phyloP scores from a whole-genome alignment of 441 rosid species.

The Corymbia calophylla region DNA sequence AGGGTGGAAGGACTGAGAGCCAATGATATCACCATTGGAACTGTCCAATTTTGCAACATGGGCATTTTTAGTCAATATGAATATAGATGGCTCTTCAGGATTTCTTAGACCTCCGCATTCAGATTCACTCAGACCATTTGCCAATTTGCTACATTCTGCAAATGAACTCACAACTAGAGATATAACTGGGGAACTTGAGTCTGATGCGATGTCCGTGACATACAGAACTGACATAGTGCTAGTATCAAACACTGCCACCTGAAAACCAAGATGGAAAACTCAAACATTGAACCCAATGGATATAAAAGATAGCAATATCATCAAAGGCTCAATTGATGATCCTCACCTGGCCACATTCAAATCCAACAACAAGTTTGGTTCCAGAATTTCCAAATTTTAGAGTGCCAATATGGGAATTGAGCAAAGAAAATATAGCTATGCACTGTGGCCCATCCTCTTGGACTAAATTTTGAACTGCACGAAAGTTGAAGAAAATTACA shows the following conservation, averaged over 20 bases:
- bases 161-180: conserved; percentile 41
- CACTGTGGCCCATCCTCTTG: conserved; percentile 66
- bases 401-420: conserved; percentile 43
- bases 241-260: conserved; percentile 80
- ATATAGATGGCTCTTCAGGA: conserved; percentile 18
- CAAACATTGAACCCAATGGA: not conserved
- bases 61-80: conserved; percentile 51
- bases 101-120: conserved; percentile 20
- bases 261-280: conserved; percentile 26
- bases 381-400: conserved; percentile 45
- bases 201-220: conserved; percentile 43
- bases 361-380: conserved; percentile 65
- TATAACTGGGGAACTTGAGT: conserved; percentile 41
- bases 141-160: conserved; percentile 17
- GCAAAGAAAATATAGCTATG: conserved; percentile 46
- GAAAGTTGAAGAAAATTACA: not conserved
- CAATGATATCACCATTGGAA: conserved; percentile 38
- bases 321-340: conserved; percentile 4
- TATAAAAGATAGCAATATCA: not conserved
- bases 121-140: conserved; percentile 19
- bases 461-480: conserved; percentile 49
- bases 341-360: conserved; percentile 67
- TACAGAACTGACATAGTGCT: conserved; percentile 43
- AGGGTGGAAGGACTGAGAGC: conserved; percentile 28
- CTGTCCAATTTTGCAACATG: conserved; percentile 45